A percentile compares a stretch with the other conserved stretches of the same genome.
phyloP scores from a whole-genome alignment of 1,284 basidiomycete species.

The Boletus holoroseus region DNA sequence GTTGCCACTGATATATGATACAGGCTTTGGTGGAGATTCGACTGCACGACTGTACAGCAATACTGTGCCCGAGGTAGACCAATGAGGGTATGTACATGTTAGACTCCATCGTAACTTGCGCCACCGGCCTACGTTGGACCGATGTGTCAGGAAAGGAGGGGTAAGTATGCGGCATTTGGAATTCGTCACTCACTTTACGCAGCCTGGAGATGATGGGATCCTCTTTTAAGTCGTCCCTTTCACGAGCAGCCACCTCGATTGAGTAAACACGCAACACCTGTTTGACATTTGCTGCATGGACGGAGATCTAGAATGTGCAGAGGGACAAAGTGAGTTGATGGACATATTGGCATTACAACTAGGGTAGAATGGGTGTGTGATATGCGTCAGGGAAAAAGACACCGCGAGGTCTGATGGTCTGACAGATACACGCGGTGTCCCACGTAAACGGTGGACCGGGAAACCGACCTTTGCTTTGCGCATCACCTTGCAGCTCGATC shows the following conservation, averaged over 20 bases:
- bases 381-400: conserved; percentile 5
- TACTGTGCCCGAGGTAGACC: conserved; percentile 11
- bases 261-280: conserved; percentile 71
- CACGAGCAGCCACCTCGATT: conserved; percentile 78
- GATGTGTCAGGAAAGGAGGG: conserved; percentile 13
- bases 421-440: conserved; percentile 15
- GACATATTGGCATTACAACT: conserved; percentile 11
- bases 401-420: conserved; percentile 4
- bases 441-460: conserved; percentile 20
- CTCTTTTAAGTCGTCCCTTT: conserved; percentile 77
- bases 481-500: conserved; percentile 81
- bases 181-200: conserved; percentile 56
- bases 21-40: conserved; percentile 10
- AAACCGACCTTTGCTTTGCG: conserved; percentile 76
- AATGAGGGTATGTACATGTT: conserved; percentile 24
- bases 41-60: conserved; percentile 15
- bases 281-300: conserved; percentile 84
- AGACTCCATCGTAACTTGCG: conserved; percentile 77
- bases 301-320: conserved; percentile 62
- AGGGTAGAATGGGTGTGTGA: conserved; percentile 30
- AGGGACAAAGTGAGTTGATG: conserved; percentile 18
- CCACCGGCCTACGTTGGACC: conserved; percentile 57
- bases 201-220: conserved; percentile 67
- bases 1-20: conserved; percentile 24
- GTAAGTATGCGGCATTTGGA: conserved; percentile 4